Evolutionary conservation across 176 grass and related monocot species (phyloP).

Genomic region (Avena atlantica): DNA sequence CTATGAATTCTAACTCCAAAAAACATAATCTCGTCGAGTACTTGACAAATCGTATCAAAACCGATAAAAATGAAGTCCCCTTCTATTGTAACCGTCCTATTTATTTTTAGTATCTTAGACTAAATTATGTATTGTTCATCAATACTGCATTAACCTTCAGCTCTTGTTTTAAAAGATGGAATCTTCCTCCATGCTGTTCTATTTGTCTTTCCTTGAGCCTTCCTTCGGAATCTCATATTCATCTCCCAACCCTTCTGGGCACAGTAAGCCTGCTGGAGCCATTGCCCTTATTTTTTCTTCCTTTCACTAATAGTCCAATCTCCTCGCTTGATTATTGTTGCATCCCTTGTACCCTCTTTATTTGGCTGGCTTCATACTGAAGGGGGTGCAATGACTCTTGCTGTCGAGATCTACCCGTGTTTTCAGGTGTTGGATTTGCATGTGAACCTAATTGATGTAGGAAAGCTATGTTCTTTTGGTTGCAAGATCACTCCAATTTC

Average conservation of each 20-base stretch:
- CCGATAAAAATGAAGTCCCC: not conserved
- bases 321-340: not conserved
- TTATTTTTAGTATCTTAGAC: not conserved
- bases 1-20: conserved; percentile 14
- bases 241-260: not conserved
- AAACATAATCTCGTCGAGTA: not conserved
- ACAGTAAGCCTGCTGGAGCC: not conserved
- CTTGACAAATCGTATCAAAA: not conserved
- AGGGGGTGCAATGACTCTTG: not conserved
- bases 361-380: not conserved
- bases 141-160: conserved; percentile 6
- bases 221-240: not conserved
- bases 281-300: not conserved
- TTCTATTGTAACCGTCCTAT: not conserved
- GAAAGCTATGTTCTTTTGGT: not conserved
- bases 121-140: conserved; percentile 5
- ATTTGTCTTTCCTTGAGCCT: conserved; percentile 3
- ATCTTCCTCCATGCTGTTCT: not conserved
- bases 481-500: not conserved
- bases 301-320: not conserved
- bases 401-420: not conserved
- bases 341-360: not conserved
- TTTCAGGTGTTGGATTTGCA: not conserved
- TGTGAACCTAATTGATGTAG: conserved; percentile 17
- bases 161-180: not conserved